These are phyloP conservation scores for Apiotrichum domesticum DNA, from an alignment of 1,284 basidiomycete species.

Conservation along the genomic window DNA sequence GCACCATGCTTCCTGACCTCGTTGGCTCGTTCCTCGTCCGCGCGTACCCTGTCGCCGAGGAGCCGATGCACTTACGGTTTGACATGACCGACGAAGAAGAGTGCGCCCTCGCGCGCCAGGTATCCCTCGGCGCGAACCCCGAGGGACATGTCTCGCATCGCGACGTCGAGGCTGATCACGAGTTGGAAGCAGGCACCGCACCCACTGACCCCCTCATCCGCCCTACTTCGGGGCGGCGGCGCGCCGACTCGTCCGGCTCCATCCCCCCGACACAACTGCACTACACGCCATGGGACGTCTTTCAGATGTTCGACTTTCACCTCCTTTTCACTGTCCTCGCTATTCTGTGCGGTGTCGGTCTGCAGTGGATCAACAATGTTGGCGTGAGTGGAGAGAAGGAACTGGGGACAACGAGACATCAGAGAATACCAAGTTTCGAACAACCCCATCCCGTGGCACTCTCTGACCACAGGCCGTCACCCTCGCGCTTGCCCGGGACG, in stretches of 20 bases:
- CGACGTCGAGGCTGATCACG: constrained; percentile 42
- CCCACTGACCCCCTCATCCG: constrained; percentile 3
- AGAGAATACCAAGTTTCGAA: no score
- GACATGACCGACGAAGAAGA: constrained; percentile 11
- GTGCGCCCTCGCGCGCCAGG: constrained; percentile 9
- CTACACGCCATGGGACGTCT: constrained; percentile 25
- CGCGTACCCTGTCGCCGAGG: constrained; percentile 51
- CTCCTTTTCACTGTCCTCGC: constrained; percentile 65
- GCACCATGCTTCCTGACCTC: constrained; percentile 63
- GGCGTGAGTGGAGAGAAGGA: constrained; percentile 47
- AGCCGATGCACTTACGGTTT: neutral
- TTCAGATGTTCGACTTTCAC: constrained; percentile 61
- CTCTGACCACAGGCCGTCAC: constrained; percentile 58
- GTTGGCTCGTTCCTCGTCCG: constrained; percentile 60
- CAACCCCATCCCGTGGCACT: neutral
- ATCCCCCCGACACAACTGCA: constrained; percentile 23
- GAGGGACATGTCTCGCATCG: constrained; percentile 15
- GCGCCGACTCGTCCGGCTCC: constrained; percentile 21
- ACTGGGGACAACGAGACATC: no score
- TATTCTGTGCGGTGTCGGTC: constrained; percentile 72
- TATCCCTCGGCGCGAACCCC: constrained; percentile 2
- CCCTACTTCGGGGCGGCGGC: neutral
- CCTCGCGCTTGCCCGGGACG: constrained; percentile 69
- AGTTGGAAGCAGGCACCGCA: neutral
- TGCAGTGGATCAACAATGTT: constrained; percentile 95